phyloP scores from a whole-genome alignment of 129 eudicot genomes.

The Heracleum sosnowskyi region DNA sequence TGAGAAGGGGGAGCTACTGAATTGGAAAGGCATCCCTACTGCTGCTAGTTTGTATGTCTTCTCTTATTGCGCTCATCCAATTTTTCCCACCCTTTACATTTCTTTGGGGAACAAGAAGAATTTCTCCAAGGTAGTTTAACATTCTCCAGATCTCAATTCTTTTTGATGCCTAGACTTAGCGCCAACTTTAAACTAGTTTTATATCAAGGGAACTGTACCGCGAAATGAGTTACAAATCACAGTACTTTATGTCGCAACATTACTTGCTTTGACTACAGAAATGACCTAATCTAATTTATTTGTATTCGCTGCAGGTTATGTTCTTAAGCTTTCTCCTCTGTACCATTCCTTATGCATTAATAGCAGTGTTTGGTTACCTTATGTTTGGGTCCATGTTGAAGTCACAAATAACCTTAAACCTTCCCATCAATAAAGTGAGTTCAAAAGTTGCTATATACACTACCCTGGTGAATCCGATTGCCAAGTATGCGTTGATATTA shows the following conservation, averaged over 20 bases:
- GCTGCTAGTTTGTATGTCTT: conserved; percentile 19
- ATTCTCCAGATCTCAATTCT: no score
- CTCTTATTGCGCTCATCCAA: conserved; percentile 18
- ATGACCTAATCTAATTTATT: background rate
- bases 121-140: conserved; percentile 16
- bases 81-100: conserved; percentile 17
- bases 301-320: conserved; percentile 22
- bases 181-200: background rate
- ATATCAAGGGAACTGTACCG: background rate
- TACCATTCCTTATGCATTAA: conserved; percentile 20
- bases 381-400: conserved; percentile 26
- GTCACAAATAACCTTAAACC: conserved; percentile 36
- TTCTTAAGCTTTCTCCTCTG: conserved; percentile 19
- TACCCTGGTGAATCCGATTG: conserved; percentile 22
- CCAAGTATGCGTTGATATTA: conserved; percentile 28
- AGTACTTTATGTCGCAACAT: background rate
- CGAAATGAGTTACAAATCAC: background rate
- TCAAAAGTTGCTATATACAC: conserved; percentile 36
- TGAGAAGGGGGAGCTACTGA: conserved; percentile 13
- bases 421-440: conserved; percentile 18
- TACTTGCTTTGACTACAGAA: background rate
- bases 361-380: conserved; percentile 29
- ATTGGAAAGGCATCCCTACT: conserved; percentile 26
- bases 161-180: background rate
- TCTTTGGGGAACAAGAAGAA: conserved; percentile 14